phyloP scores from a whole-genome alignment of 129 eudicot species.

The Smallanthus sonchifolius region DNA sequence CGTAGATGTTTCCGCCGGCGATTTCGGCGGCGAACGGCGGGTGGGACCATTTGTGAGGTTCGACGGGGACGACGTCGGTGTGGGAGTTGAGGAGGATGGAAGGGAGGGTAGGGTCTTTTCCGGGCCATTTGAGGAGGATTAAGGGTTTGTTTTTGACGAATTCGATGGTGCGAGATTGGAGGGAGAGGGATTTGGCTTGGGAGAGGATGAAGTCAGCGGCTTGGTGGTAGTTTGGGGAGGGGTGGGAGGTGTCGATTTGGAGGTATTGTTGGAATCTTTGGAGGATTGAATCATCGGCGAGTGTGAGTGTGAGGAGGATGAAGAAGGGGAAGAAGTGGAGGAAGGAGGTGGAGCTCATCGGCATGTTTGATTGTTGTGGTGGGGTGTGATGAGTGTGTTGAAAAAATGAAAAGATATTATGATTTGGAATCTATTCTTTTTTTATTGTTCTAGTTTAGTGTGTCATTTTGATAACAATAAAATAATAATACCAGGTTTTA shows the following conservation, averaged over 20 bases:
- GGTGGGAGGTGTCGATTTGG: conserved; percentile 78
- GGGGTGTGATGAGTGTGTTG: background rate
- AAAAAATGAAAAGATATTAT: too few relatives aligned
- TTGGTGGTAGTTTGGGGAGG: conserved; percentile 62
- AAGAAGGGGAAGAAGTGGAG: background rate
- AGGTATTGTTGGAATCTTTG: conserved; percentile 83
- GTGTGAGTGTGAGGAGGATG: background rate
- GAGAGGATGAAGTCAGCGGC: conserved; percentile 68
- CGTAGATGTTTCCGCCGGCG: conserved; percentile 51
- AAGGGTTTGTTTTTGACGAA: conserved; percentile 64
- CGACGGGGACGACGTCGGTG: conserved; percentile 91
- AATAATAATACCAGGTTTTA: too few relatives aligned
- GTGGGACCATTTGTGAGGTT: conserved; percentile 61
- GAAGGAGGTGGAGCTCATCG: background rate
- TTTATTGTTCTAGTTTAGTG: too few relatives aligned
- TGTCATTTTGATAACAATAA: too few relatives aligned
- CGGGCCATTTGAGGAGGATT: conserved; percentile 78
- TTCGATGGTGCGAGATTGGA: conserved; percentile 57
- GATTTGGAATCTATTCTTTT: too few relatives aligned
- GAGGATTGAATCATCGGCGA: conserved; percentile 25
- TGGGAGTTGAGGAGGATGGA: conserved; percentile 86
- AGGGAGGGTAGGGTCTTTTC: conserved; percentile 50
- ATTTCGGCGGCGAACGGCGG: conserved; percentile 64
- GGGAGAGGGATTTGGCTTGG: conserved; percentile 67
- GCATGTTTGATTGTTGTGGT: background rate